These are phyloP conservation scores for Camelina hispida DNA, from an alignment of 345 rosid genomes.

Conservation along the genomic window DNA sequence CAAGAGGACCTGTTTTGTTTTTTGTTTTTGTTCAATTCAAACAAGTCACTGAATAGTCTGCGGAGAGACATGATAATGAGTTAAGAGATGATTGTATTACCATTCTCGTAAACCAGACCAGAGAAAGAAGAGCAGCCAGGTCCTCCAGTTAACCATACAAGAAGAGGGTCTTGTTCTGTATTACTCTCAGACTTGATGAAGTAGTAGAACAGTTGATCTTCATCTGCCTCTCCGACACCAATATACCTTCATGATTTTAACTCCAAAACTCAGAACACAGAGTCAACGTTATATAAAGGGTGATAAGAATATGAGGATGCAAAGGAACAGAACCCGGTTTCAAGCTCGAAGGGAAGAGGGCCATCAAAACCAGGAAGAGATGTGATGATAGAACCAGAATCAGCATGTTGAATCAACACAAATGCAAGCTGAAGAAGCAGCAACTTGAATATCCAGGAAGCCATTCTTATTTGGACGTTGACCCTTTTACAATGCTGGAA, in stretches of 20 bases:
- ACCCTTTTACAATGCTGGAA: not conserved
- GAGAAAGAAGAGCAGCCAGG: constrained; percentile 53
- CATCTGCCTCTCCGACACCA: constrained; percentile 46
- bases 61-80: not conserved
- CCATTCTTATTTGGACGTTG: constrained; percentile 28
- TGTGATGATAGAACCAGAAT: constrained; percentile 37
- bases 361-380: constrained; percentile 53
- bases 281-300: not conserved
- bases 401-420: constrained; percentile 19
- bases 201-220: constrained; percentile 48
- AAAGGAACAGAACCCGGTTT: constrained; percentile 50
- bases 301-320: not conserved
- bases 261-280: not conserved
- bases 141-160: constrained; percentile 47
- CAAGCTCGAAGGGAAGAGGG: constrained; percentile 59
- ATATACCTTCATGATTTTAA: constrained; percentile 37
- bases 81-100: constrained; percentile 2
- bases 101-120: constrained; percentile 42
- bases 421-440: constrained; percentile 23
- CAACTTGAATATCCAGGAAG: constrained; percentile 13
- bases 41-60: not conserved
- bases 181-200: constrained; percentile 48
- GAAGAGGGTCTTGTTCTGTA: constrained; percentile 47
- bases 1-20: constrained; percentile 59
- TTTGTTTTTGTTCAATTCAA: not conserved